Base-by-base conservation (phyloP, 2,329 filamentous ascomycete species). In the Aspergillus sp. region DNA sequence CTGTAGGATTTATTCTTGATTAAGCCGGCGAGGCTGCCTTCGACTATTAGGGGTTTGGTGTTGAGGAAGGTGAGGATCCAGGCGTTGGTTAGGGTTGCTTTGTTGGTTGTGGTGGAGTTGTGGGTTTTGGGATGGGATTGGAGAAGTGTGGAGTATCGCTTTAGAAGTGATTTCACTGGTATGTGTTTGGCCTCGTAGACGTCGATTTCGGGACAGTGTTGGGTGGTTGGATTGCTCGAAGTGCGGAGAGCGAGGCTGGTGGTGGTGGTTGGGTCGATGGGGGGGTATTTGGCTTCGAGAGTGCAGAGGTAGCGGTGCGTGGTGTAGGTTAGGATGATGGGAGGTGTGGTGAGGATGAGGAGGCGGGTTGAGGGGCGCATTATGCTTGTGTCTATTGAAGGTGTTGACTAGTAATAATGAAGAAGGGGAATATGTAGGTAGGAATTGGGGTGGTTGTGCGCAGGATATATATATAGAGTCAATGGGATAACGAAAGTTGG, bases 261-360 rank as follows among this genome's bases (percentile, higher is more conserved):
- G 21, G 62, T 63, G 32, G 59, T 39, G 25, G 55, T 49, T 6
- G 58, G 43, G 5, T 67, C 61, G 5, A 67, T 58, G 13, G 60
- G 55, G 30, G 71, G 70, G 47, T 74, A 74, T 65, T 65, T 64
- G 4, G 59, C 45, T 61, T 74, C 70, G 0, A 74, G 67, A 9
- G 61, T 41, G 54, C 23, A 63, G 2, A 73, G 63, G 10, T 61
- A 63, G 10, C 58, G 51, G 48, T 73, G 66, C 12, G 63, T 62
- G 53, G 63, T 57, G 58, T 70, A 71, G 32, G 59, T 55, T 25
- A 64, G 54, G 25, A 64, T 43, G 2, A 61, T 43, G 1, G 65
- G 62, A 3, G 64, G 60, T 21, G 28, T 69, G 58, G 45, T 64
- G 56, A 43, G 61, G 23, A 7, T 64, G 17, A 7, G 64, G 25